Percentiles rank a stretch among this genome's conserved stretches.
Conservation (phyloP, 129 eudicot genomes). For the Flaveria bidentis region DNA sequence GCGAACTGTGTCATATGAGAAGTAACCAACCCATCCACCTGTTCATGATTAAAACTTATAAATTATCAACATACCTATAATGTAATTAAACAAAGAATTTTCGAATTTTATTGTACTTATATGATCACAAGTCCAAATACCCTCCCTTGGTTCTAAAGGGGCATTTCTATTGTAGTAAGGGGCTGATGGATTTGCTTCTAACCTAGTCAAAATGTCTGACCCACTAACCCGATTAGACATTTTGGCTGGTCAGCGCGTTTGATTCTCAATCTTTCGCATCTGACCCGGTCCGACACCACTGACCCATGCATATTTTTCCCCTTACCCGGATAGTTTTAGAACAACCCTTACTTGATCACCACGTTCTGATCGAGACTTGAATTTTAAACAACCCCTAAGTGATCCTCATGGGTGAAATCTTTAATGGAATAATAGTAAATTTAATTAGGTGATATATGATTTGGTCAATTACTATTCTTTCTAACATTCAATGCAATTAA, state of each 20-base stretch:
- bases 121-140: background rate
- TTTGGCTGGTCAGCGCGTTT: too few relatives aligned
- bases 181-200: too few relatives aligned
- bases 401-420: background rate
- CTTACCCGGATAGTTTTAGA: too few relatives aligned
- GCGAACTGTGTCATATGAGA: constrained; percentile 91
- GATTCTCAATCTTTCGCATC: too few relatives aligned
- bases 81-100: background rate
- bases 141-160: constrained; percentile 5
- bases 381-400: too few relatives aligned
- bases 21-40: constrained; percentile 99
- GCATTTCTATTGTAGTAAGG: background rate
- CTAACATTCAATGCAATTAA: background rate
- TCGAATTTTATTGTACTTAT: background rate
- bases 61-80: background rate
- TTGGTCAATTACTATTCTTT: background rate
- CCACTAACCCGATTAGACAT: too few relatives aligned
- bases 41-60: constrained; percentile 31
- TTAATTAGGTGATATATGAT: background rate
- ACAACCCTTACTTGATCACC: too few relatives aligned
- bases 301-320: too few relatives aligned
- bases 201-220: too few relatives aligned
- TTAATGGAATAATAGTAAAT: background rate
- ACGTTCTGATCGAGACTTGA: too few relatives aligned
- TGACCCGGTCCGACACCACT: too few relatives aligned